A percentile compares a stretch with the other conserved stretches of the same genome.
phyloP scores from a whole-genome alignment of 306 rosid species.

The Corylus americana region DNA sequence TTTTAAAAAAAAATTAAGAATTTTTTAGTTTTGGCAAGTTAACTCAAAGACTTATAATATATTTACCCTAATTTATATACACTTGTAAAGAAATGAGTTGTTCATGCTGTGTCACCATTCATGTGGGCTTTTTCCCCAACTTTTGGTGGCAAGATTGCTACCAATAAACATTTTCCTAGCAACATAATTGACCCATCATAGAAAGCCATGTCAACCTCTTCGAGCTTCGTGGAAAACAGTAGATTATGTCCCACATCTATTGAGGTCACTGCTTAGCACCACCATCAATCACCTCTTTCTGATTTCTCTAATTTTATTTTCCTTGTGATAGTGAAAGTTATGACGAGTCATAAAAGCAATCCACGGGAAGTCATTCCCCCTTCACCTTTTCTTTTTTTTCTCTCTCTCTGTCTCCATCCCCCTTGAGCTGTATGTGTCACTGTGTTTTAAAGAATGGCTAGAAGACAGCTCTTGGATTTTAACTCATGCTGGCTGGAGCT shows the following conservation, averaged over 20 bases:
- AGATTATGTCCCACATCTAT: slow-evolving; percentile 17
- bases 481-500: slow-evolving; percentile 1
- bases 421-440: slow-evolving; percentile 28
- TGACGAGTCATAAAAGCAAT: slow-evolving; percentile 13
- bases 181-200: too few species aligned
- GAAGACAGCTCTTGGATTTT: slow-evolving; percentile 14
- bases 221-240: slow-evolving; percentile 1
- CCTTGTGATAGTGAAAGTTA: slow-evolving; percentile 22
- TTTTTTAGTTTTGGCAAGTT: too few species aligned
- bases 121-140: neutral
- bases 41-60: too few species aligned
- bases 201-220: slow-evolving; percentile 3
- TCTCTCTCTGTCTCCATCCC: slow-evolving; percentile 28
- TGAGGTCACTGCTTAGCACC: slow-evolving; percentile 48
- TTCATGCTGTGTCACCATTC: neutral
- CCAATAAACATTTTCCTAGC: too few species aligned
- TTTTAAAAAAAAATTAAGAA: too few species aligned
- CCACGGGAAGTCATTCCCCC: slow-evolving; percentile 24
- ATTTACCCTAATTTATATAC: too few species aligned
- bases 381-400: neutral
- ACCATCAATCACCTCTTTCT: slow-evolving; percentile 24
- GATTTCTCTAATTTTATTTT: slow-evolving; percentile 19
- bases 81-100: neutral
- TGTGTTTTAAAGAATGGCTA: slow-evolving; percentile 11
- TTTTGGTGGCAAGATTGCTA: too few species aligned